phyloP scores from a whole-genome alignment of 352 stramenopile genomes.

The Globisporangium spiculum region DNA sequence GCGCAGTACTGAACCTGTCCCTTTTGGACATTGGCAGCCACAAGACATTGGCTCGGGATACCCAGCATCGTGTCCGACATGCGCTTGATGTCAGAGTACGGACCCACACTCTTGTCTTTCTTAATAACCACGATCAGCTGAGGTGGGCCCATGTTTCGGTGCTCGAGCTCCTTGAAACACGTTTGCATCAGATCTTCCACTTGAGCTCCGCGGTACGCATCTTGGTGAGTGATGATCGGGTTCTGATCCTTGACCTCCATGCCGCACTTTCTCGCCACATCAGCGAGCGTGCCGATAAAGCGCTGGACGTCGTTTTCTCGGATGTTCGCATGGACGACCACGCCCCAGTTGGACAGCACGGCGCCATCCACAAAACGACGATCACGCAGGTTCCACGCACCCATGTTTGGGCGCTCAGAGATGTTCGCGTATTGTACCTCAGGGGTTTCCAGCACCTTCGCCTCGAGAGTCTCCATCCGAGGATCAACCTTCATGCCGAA shows the following conservation, averaged over 20 bases:
- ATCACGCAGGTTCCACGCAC: neutral
- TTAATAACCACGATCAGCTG: neutral
- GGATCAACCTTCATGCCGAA: neutral
- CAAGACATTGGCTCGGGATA: neutral
- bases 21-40: neutral
- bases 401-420: constrained; percentile 1
- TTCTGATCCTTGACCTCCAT: neutral
- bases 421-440: neutral
- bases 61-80: neutral
- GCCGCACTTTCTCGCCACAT: neutral
- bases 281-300: neutral
- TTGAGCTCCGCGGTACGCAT: neutral
- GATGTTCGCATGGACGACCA: neutral
- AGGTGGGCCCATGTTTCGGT: neutral
- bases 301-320: neutral
- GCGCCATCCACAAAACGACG: neutral
- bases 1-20: neutral
- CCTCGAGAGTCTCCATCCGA: neutral
- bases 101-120: neutral
- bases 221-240: neutral
- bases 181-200: neutral
- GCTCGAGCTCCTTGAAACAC: constrained; percentile 1
- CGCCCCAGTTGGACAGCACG: neutral
- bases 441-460: neutral
- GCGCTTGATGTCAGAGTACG: neutral